These are phyloP conservation scores for Sporothrix curviconia DNA, from an alignment of 2,329 filamentous ascomycete species.

Conservation along the genomic window DNA sequence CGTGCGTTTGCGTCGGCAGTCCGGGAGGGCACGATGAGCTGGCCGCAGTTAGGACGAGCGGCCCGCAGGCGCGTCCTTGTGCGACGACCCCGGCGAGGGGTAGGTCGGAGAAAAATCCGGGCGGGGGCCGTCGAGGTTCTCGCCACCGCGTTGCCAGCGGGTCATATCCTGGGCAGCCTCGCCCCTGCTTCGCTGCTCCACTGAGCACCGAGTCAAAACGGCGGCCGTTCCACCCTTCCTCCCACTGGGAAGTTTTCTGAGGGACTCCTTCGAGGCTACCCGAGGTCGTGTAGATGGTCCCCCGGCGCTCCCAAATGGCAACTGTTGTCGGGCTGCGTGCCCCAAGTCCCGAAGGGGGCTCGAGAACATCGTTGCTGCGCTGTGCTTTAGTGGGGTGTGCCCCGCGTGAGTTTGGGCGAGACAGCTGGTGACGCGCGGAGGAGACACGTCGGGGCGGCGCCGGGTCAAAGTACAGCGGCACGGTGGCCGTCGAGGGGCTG, in stretches of 20 bases:
- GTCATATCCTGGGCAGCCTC: background rate
- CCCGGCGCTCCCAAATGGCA: conserved; percentile 34
- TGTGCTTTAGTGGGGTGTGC: conserved; percentile 46
- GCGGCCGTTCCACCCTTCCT: conserved; percentile 29
- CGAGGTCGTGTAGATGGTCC: conserved; percentile 42
- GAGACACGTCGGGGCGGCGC: conserved; percentile 34
- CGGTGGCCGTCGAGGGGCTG: conserved; percentile 35
- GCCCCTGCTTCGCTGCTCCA: conserved; percentile 30
- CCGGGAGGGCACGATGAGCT: conserved; percentile 42
- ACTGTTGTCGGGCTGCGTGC: conserved; percentile 24
- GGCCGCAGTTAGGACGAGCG: conserved; percentile 35
- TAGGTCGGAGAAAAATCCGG: too few relatives aligned
- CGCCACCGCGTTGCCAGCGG: background rate
- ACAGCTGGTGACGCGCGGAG: conserved; percentile 45
- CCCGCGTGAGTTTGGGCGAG: conserved; percentile 45
- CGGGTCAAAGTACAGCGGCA: conserved; percentile 45
- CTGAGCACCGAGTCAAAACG: conserved; percentile 53
- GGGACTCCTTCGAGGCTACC: conserved; percentile 33
- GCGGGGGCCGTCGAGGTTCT: too few relatives aligned
- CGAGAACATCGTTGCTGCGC: conserved; percentile 39
- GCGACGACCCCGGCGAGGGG: background rate
- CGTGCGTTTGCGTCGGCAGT: conserved; percentile 41
- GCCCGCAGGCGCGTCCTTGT: conserved; percentile 17
- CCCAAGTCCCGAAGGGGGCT: conserved; percentile 44
- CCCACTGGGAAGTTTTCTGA: conserved; percentile 37